Conservation (phyloP, 1,284 basidiomycete genomes). For the Naganishia liquefaciens region DNA sequence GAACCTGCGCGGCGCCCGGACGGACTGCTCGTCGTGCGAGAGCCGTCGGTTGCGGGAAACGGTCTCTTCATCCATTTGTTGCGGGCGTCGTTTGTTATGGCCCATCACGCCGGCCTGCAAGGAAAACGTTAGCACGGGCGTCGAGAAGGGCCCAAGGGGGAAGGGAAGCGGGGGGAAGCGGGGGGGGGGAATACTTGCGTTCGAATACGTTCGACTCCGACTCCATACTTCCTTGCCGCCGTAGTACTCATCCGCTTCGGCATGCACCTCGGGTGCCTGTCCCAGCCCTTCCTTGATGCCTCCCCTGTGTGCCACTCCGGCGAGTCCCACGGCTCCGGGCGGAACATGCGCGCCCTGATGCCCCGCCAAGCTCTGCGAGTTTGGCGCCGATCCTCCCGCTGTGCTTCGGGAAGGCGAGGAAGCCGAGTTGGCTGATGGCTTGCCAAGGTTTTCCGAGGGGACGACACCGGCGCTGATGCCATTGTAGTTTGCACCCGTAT, state of each 20-base stretch:
- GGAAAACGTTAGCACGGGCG: conserved; percentile 26
- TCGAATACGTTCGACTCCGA: conserved; percentile 80
- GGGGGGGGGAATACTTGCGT: conserved; percentile 58
- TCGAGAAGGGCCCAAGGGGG: background rate
- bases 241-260: conserved; percentile 78
- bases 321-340: conserved; percentile 14
- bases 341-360: conserved; percentile 4
- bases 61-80: conserved; percentile 72
- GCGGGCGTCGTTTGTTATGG: conserved; percentile 61
- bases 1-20: conserved; percentile 67
- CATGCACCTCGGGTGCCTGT: conserved; percentile 57
- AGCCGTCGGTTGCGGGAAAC: conserved; percentile 71
- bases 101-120: conserved; percentile 63
- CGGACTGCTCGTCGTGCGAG: conserved; percentile 65
- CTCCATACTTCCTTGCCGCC: conserved; percentile 71
- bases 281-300: background rate
- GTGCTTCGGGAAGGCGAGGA: background rate
- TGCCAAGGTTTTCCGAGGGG: background rate
- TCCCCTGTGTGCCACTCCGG: background rate
- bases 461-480: conserved; percentile 21
- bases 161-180: background rate
- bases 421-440: background rate
- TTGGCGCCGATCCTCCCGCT: background rate
- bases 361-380: conserved; percentile 9
- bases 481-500: conserved; percentile 5